Evolutionary conservation across 2,329 filamentous ascomycete species (phyloP).

Genomic region (Penicillium sp.): DNA sequence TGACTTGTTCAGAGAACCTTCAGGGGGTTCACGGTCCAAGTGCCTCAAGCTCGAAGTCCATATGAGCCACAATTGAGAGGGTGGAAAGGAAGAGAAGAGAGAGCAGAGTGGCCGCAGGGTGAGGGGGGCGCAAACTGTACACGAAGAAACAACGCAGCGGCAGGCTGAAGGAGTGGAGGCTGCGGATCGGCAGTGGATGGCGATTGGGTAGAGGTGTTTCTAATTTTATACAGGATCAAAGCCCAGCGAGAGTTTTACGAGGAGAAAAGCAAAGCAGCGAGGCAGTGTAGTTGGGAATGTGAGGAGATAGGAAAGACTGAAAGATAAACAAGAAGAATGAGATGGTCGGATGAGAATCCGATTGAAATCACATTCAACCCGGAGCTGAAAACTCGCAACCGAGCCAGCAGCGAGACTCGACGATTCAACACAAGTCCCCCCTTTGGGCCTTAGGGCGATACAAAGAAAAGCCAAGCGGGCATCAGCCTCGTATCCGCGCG

Average conservation of each 20-base stretch:
- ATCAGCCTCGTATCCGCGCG: background rate
- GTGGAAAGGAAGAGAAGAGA: background rate
- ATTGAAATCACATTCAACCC: background rate
- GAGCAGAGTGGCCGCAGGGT: background rate
- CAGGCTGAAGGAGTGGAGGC: background rate
- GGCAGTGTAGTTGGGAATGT: background rate
- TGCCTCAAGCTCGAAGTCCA: background rate
- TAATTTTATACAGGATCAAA: background rate
- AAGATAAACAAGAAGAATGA: background rate
- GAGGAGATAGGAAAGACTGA: background rate
- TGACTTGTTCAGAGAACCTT: constrained; percentile 11
- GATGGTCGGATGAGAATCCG: background rate
- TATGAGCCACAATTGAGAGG: background rate
- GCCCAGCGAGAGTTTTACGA: background rate
- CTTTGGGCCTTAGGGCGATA: background rate
- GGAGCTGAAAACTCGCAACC: background rate
- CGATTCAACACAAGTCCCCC: background rate
- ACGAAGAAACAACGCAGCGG: background rate
- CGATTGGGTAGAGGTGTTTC: background rate
- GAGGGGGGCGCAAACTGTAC: background rate
- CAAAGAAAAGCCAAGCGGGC: background rate
- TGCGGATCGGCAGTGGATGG: background rate
- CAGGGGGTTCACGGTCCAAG: background rate
- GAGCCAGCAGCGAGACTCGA: background rate
- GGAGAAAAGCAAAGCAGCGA: background rate